Conservation (phyloP, 441 rosid species). For the Kokia cookei region DNA sequence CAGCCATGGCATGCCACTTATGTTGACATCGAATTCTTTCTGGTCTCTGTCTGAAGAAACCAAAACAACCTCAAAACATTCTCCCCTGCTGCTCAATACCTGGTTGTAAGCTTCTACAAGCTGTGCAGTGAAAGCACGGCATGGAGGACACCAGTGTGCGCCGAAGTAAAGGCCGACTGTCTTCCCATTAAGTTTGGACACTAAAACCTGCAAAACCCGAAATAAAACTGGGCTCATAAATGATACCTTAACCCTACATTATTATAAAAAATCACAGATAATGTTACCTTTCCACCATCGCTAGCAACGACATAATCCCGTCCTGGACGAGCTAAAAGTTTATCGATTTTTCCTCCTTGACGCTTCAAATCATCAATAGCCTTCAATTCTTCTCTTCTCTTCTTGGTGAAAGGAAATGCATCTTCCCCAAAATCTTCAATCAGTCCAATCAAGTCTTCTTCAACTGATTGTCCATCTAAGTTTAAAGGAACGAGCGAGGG, state of each 20-base stretch:
- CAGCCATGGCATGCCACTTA: slow-evolving; percentile 71
- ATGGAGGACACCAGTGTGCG: slow-evolving; percentile 79
- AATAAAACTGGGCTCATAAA: background rate
- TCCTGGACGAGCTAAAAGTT: slow-evolving; percentile 50
- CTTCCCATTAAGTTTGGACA: slow-evolving; percentile 63
- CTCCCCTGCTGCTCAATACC: slow-evolving; percentile 20
- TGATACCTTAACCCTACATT: background rate
- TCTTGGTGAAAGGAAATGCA: slow-evolving; percentile 67
- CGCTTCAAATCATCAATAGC: slow-evolving; percentile 51
- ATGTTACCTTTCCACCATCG: slow-evolving; percentile 45
- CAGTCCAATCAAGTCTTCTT: slow-evolving; percentile 54
- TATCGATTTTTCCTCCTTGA: slow-evolving; percentile 49
- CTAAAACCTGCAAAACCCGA: slow-evolving; percentile 32
- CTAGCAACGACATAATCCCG: slow-evolving; percentile 42
- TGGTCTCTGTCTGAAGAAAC: slow-evolving; percentile 67
- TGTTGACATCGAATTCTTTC: slow-evolving; percentile 44
- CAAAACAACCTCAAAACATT: slow-evolving; percentile 46
- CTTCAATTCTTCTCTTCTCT: slow-evolving; percentile 57
- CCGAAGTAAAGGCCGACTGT: slow-evolving; percentile 75
- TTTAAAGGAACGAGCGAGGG: slow-evolving; percentile 53
- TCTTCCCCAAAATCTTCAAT: slow-evolving; percentile 68
- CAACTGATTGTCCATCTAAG: slow-evolving; percentile 33
- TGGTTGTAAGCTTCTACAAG: slow-evolving; percentile 52
- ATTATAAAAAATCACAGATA: background rate
- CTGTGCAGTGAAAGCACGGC: slow-evolving; percentile 57